Base-by-base conservation (phyloP, 2,329 filamentous ascomycete species). In the Drechslera avenae region DNA sequence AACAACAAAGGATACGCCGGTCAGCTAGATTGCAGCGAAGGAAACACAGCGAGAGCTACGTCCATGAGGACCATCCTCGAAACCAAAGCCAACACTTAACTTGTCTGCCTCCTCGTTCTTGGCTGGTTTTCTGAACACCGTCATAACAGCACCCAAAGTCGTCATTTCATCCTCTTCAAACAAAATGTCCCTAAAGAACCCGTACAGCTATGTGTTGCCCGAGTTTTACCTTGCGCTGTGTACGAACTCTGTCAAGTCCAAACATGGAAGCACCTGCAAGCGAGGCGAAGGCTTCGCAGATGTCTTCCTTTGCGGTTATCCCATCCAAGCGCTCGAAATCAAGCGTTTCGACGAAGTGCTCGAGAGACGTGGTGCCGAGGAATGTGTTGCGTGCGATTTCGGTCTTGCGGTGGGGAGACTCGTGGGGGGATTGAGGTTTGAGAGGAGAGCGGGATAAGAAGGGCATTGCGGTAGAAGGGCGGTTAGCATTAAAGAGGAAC, bases 211-310 rank as follows among this genome's bases (percentile, higher is more conserved):
- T 1, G 35, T 46, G 3, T 14, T 14, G n/a, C n/a, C 44, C 35
- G 1, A 46, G 5, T 14, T 40, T 46, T 10, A 46, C 23, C n/a
- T 40, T 39, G 7, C 35, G 44, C 28, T 46, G 44, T 1, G 13
- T 37, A 17, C 37, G 31, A 3, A 17, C 9, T 5, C 13, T 31
- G 10, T 46, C 23, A 5, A 46, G 13, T 2, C n/a, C 7, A 13
- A 13, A 2, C 1, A 13, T 9, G 7, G 26, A 9, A 9, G 14
- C 23, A 12, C 6, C 3, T 3, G 23, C 8, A 3, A 46, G 6
- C 9, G n/a, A 31, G 3, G 36, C 30, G 17, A 56, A 56, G 2
- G 49, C 17, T 3, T 41, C 16, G 28, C 44, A 46, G 23, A 49
- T 18, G 6, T 37, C 32, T 1, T 34, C 10, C 13, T 52, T 56